phyloP scores from a whole-genome alignment of 1,139 yeast species.

The Suhomyces bolitotheri region DNA sequence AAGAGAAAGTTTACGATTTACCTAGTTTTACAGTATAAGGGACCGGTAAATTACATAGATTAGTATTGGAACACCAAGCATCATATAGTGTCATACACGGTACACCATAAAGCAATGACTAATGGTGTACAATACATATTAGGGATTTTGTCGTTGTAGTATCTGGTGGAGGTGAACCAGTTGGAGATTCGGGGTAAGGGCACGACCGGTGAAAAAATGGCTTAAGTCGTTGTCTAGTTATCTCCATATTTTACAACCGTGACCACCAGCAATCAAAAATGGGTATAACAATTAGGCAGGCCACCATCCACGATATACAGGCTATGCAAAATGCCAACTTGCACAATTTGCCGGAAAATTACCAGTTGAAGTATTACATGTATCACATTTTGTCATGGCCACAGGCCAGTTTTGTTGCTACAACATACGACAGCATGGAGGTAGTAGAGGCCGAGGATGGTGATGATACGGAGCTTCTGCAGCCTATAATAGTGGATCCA shows the following conservation, averaged over 20 bases:
- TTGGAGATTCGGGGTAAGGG: background rate
- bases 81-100: too few relatives aligned
- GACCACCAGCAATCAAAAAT: too few relatives aligned
- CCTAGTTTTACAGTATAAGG: too few relatives aligned
- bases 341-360: conserved; percentile 92
- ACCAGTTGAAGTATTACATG: conserved; percentile 86
- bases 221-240: background rate
- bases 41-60: too few relatives aligned
- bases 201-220: conserved; percentile 10
- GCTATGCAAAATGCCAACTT: conserved; percentile 96
- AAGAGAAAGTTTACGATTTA: conserved; percentile 45
- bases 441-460: conserved; percentile 35
- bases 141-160: too few relatives aligned
- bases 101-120: too few relatives aligned
- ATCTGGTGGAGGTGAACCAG: too few relatives aligned
- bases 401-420: conserved; percentile 94
- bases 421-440: conserved; percentile 54
- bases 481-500: conserved; percentile 36
- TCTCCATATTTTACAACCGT: background rate
- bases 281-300: conserved; percentile 89
- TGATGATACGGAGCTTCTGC: conserved; percentile 26
- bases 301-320: conserved; percentile 81
- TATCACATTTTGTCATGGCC: conserved; percentile 97
- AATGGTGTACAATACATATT: too few relatives aligned
- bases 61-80: too few relatives aligned